A percentile compares a stretch with the other conserved stretches of the same genome.
These are phyloP conservation scores for Hylodesmum podocarpum DNA, from an alignment of 306 rosid species.

Conservation along the genomic window DNA sequence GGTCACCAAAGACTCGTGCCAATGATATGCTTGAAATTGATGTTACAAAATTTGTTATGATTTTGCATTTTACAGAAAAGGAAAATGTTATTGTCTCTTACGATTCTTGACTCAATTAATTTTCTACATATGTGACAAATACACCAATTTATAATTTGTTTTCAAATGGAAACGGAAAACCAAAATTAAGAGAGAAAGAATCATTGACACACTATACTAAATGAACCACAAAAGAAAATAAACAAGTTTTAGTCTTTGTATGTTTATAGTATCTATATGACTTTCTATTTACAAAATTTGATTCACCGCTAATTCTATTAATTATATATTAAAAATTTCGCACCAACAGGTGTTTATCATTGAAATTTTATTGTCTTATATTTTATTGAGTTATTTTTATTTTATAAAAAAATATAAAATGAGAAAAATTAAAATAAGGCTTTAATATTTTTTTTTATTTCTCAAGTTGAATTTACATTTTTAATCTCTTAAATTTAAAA, in stretches of 20 bases:
- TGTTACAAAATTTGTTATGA: background rate
- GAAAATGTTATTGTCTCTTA: background rate
- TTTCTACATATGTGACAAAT: background rate
- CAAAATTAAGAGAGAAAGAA: background rate
- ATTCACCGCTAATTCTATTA: background rate
- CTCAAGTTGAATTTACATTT: too few relatives aligned
- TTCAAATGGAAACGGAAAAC: background rate
- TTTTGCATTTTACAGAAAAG: background rate
- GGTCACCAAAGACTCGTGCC: background rate
- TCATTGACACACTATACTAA: background rate
- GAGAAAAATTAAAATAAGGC: too few relatives aligned
- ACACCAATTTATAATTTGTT: background rate
- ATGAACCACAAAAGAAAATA: background rate
- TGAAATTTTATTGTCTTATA: too few relatives aligned
- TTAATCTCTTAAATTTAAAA: too few relatives aligned
- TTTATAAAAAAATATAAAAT: too few relatives aligned
- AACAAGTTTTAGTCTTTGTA: background rate
- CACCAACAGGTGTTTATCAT: too few relatives aligned
- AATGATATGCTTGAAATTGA: background rate
- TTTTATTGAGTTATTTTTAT: too few relatives aligned
- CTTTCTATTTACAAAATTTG: background rate
- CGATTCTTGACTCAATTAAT: background rate
- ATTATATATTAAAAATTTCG: background rate
- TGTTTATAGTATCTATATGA: background rate
- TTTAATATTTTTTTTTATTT: too few relatives aligned